These are phyloP conservation scores for Ascochyta fabae DNA, from an alignment of 2,329 filamentous ascomycete species.

Conservation along the genomic window DNA sequence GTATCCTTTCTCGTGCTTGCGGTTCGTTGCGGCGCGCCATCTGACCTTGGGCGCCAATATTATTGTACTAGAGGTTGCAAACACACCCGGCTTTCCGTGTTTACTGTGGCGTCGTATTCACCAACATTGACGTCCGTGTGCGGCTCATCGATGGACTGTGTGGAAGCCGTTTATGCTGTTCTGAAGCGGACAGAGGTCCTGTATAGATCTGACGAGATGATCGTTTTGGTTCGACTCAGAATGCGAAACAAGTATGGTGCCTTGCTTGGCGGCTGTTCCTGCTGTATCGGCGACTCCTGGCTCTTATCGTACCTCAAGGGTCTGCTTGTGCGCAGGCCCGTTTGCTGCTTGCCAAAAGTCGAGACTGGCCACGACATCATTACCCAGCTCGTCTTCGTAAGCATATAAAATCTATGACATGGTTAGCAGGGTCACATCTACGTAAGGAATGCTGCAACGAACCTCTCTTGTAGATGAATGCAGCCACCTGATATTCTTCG, in stretches of 20 bases:
- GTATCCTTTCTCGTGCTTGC: neutral
- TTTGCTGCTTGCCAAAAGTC: constrained; percentile 79
- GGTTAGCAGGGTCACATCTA: neutral
- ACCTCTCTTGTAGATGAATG: constrained; percentile 98
- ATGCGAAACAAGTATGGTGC: neutral
- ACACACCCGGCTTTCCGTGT: neutral
- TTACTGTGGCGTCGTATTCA: neutral
- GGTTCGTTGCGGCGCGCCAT: neutral
- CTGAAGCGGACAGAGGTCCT: neutral
- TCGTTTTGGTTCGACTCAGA: neutral
- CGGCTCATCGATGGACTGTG: neutral
- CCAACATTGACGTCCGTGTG: neutral
- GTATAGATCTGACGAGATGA: no score
- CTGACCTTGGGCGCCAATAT: neutral
- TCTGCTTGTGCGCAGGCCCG: constrained; percentile 34
- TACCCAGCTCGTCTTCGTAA: constrained; percentile 92
- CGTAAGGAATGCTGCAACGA: constrained; percentile 24
- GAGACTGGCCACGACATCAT: constrained; percentile 91
- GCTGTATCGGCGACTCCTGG: constrained; percentile 15
- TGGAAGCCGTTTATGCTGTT: neutral
- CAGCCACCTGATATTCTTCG: constrained; percentile 96
- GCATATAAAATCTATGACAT: constrained; percentile 86
- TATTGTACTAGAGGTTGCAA: neutral
- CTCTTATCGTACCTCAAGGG: constrained; percentile 39
- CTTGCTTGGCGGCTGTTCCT: neutral